These are phyloP conservation scores for Taphrina flavorubra DNA, from an alignment of 1,139 yeast species.

Conservation along the genomic window DNA sequence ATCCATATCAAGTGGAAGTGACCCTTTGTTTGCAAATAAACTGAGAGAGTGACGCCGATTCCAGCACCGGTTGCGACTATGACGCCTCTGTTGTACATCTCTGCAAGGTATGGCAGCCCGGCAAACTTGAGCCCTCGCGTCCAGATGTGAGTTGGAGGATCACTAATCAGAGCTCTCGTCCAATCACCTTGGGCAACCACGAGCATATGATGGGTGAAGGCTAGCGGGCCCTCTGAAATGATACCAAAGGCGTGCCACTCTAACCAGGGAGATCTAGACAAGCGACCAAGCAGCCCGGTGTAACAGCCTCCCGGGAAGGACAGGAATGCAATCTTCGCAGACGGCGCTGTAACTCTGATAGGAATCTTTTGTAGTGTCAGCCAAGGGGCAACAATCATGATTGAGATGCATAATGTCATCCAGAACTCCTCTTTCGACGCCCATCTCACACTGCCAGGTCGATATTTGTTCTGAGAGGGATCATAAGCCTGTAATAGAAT, in stretches of 20 bases:
- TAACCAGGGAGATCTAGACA: slow-evolving; percentile 36
- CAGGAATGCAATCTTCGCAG: slow-evolving; percentile 35
- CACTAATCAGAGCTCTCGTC: slow-evolving; percentile 31
- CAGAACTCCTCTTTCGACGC: slow-evolving; percentile 27
- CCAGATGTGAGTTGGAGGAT: slow-evolving; percentile 37
- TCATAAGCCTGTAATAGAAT: slow-evolving; percentile 29
- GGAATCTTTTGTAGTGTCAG: slow-evolving; percentile 28
- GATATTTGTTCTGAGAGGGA: slow-evolving; percentile 2
- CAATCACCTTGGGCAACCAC: slow-evolving; percentile 40
- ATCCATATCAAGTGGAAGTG: slow-evolving; percentile 38
- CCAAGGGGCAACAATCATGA: slow-evolving; percentile 39
- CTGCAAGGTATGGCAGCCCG: slow-evolving; percentile 36
- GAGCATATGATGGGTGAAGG: slow-evolving; percentile 39
- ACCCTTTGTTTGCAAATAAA: slow-evolving; percentile 32
- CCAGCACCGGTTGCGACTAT: slow-evolving; percentile 41
- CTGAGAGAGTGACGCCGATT: slow-evolving; percentile 37
- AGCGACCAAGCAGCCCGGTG: slow-evolving; percentile 34
- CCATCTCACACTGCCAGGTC: slow-evolving; percentile 8
- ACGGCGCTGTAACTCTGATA: slow-evolving; percentile 29
- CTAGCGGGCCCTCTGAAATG: slow-evolving; percentile 37
- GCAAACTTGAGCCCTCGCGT: slow-evolving; percentile 37
- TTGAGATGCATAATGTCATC: slow-evolving; percentile 22
- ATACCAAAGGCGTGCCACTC: slow-evolving; percentile 40
- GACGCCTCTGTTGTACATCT: slow-evolving; percentile 38
- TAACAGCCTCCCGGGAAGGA: slow-evolving; percentile 37